These are phyloP conservation scores for Diddensiella transvaalensis DNA, from an alignment of 805 yeast species.

Conservation along the genomic window DNA sequence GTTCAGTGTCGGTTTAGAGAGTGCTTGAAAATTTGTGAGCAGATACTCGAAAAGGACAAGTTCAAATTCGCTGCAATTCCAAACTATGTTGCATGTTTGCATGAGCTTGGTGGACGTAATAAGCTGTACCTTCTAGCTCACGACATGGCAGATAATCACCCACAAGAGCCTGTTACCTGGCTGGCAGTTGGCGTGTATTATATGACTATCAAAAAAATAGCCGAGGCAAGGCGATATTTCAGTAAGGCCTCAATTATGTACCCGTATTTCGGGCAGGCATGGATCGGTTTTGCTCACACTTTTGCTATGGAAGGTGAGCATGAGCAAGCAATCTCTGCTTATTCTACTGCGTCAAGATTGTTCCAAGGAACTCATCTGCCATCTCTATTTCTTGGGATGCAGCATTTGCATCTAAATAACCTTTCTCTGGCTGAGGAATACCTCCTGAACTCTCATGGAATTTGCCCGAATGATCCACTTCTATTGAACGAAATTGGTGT, in stretches of 20 bases:
- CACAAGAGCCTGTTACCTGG: constrained; percentile 83
- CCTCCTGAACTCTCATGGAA: constrained; percentile 64
- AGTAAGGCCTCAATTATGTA: constrained; percentile 84
- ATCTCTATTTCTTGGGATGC: constrained; percentile 90
- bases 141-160: constrained; percentile 78
- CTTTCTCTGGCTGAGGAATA: constrained; percentile 83
- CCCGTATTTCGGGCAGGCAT: constrained; percentile 90
- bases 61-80: constrained; percentile 72
- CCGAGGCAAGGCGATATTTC: constrained; percentile 84
- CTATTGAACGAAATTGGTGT: constrained; percentile 91
- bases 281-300: constrained; percentile 98
- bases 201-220: constrained; percentile 61
- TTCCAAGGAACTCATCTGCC: constrained; percentile 80
- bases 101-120: constrained; percentile 80
- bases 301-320: constrained; percentile 98
- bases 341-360: constrained; percentile 88
- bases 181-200: constrained; percentile 90
- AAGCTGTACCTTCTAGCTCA: constrained; percentile 78
- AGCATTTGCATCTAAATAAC: constrained; percentile 84
- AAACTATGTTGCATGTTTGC: constrained; percentile 73
- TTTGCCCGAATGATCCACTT: constrained; percentile 83
- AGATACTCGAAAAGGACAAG: constrained; percentile 47
- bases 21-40: constrained; percentile 72
- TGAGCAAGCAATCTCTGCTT: constrained; percentile 96
- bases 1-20: constrained; percentile 75